These are phyloP conservation scores for Clarireedia sp. DNA, from an alignment of 2,329 filamentous ascomycete genomes.

Conservation along the genomic window DNA sequence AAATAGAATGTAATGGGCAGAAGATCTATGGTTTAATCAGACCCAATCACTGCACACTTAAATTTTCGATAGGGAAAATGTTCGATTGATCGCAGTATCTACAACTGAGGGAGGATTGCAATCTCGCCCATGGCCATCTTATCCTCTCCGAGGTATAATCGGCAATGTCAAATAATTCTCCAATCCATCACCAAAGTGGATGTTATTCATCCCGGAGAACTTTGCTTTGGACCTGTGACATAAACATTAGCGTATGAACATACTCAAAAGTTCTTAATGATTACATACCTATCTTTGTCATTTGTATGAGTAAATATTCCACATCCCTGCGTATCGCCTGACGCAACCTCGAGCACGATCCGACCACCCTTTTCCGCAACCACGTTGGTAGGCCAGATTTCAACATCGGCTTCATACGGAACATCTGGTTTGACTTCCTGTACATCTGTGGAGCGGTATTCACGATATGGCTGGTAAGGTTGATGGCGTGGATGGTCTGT, in stretches of 20 bases:
- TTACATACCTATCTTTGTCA: conserved; percentile 37
- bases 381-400: conserved; percentile 59
- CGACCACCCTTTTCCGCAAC: conserved; percentile 43
- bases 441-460: conserved; percentile 51
- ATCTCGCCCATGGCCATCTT: too few species aligned
- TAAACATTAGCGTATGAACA: too few species aligned
- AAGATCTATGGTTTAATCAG: too few species aligned
- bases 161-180: conserved; percentile 36
- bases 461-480: conserved; percentile 47
- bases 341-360: conserved; percentile 47
- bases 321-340: conserved; percentile 51
- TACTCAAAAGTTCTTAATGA: too few species aligned
- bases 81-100: too few species aligned
- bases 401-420: conserved; percentile 52
- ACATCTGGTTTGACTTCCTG: conserved; percentile 45
- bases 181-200: conserved; percentile 42
- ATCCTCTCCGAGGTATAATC: background rate
- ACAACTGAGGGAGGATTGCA: too few species aligned
- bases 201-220: conserved; percentile 42
- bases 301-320: conserved; percentile 49
- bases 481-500: conserved; percentile 42
- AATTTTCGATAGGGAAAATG: too few species aligned
- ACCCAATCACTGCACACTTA: too few species aligned
- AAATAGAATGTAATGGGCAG: too few species aligned
- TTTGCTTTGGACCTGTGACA: conserved; percentile 25